Percentiles rank a stretch among this genome's conserved stretches.
phyloP scores from a whole-genome alignment of 2,329 filamentous ascomycete genomes.

The Cryoendolithus antarcticus region DNA sequence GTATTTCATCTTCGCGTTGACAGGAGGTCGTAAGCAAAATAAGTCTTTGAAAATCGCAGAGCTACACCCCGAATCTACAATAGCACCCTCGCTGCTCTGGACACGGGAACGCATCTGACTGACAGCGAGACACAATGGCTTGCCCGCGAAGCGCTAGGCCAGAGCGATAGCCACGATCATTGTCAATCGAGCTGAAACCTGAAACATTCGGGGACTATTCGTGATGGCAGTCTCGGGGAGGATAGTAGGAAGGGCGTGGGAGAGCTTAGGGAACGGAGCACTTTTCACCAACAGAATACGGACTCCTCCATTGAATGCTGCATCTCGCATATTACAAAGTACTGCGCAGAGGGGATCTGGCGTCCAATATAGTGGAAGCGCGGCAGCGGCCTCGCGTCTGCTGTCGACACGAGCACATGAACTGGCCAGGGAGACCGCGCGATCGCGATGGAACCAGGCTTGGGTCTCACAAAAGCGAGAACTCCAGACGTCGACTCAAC shows the following conservation, averaged over 20 bases:
- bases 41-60: too few species aligned
- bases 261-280: slow-evolving; percentile 23
- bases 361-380: slow-evolving; percentile 2
- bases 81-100: too few species aligned
- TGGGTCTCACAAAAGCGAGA: slow-evolving; percentile 1
- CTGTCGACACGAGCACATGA: background rate
- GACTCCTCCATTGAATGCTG: background rate
- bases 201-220: too few species aligned
- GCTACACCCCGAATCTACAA: too few species aligned
- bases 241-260: slow-evolving; percentile 19
- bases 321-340: background rate
- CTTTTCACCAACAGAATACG: slow-evolving; percentile 23
- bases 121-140: too few species aligned
- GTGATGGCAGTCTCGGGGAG: background rate
- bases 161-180: too few species aligned
- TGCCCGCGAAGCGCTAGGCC: too few species aligned
- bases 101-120: too few species aligned
- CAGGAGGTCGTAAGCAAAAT: too few species aligned
- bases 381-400: background rate
- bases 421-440: background rate
- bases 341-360: background rate
- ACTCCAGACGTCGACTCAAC: slow-evolving; percentile 6
- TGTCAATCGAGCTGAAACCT: too few species aligned
- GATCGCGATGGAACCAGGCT: background rate
- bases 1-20: too few species aligned